Evolutionary conservation across 169 alveolate species (phyloP), one percentile per base, ranked within the genome.

Genomic region (Plasmodium malariae): DNA sequence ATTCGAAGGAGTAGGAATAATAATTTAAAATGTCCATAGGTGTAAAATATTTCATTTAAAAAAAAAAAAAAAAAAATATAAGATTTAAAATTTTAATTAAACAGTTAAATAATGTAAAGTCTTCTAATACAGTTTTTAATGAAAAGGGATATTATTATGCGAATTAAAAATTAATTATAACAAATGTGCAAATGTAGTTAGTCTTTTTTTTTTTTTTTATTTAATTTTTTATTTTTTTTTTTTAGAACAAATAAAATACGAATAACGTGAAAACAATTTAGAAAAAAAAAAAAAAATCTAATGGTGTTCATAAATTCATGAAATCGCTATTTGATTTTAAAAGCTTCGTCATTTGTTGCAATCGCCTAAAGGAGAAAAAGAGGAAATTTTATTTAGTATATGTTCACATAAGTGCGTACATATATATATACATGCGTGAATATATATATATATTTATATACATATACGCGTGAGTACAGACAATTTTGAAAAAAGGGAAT

Each of bases 331-430:
- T 80, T 28, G 90, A 80, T 57, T 80, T 80, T 54, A 80, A 57
- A 45, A 80, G 34, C 17, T 80, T 80, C 37, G 90, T 80, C 90
- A 80, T 80, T 34, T 80, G 90, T 51, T 80, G 83, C 21, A 80
- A 40, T 0, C 90, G 90, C 55, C 90, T 80, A 73, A 55, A 34
- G 17, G 40, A 40, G 48, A 43, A 34, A 80, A 65, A 34, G 21
- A 48, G 26, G 0, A 11, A 67, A 48, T 3, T 36, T 12, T 17
- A 30, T 51, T 3, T 9, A 32, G 21, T 40, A 12, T 40, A 40
- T 69, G 9, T 45, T 28, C 19, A 30, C 4, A 59, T 3, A 51
- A 49, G 34, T 5, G 11, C 28, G 62, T 5, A 36, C 1, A 65
- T 43, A 51, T 51, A 76, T 26, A 40, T n/a, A 76, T 43, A 40